These are phyloP conservation scores for Cytospora schulzeri DNA, from an alignment of 2,329 filamentous ascomycete species.

Conservation along the genomic window DNA sequence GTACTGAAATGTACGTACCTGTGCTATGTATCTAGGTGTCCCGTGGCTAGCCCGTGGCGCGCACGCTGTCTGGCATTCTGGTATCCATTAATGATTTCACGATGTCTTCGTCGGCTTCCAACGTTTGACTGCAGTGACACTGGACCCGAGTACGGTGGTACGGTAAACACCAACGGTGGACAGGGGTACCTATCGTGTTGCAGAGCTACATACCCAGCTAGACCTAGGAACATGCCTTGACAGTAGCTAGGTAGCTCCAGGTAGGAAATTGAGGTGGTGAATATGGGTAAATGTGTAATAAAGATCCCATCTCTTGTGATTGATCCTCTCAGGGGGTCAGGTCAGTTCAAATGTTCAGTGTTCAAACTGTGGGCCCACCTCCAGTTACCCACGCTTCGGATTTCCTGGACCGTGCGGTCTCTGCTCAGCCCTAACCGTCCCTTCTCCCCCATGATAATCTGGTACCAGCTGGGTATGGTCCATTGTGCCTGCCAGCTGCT, in stretches of 20 bases:
- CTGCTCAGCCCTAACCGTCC: constrained; percentile 21
- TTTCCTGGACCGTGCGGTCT: constrained; percentile 24
- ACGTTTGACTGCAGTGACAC: neutral
- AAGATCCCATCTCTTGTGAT: neutral
- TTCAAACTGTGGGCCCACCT: constrained; percentile 14
- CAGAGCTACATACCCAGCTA: neutral
- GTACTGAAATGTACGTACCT: neutral
- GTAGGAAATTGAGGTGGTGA: neutral
- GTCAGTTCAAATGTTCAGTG: neutral
- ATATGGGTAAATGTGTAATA: neutral
- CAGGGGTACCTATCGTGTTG: neutral
- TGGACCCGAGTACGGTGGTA: neutral
- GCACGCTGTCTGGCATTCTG: neutral
- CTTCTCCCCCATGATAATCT: neutral
- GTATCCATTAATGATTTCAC: neutral
- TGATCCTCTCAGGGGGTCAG: neutral
- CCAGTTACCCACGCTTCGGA: constrained; percentile 24
- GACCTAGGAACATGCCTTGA: neutral
- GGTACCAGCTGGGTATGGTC: neutral
- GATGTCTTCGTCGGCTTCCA: neutral
- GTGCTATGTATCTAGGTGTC: neutral
- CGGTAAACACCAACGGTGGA: neutral
- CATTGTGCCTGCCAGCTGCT: too few species aligned
- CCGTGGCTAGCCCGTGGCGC: too few species aligned
- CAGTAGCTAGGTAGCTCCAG: neutral